Evolutionary conservation across 2,329 filamentous ascomycete species (phyloP).

Genomic region (Hymenoscyphus salicellus): DNA sequence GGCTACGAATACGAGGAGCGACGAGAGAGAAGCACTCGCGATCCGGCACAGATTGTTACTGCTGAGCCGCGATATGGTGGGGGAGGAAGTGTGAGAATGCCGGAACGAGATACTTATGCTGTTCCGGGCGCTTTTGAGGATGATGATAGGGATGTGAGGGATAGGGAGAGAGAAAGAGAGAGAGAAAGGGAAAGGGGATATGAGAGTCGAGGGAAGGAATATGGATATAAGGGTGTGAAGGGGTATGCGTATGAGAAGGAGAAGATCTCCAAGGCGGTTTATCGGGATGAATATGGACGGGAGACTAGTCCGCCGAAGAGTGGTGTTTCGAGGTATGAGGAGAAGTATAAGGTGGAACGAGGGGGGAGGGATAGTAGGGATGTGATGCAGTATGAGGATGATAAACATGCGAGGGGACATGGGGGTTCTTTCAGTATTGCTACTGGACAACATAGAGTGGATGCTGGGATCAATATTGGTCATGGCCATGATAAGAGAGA

Average conservation of each 20-base stretch:
- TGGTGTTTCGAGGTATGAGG: conserved; percentile 5
- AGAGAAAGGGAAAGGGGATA: conserved; percentile 22
- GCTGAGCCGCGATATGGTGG: conserved; percentile 18
- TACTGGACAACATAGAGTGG: conserved; percentile 26
- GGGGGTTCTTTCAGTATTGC: conserved; percentile 31
- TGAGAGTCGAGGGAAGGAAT: conserved; percentile 20
- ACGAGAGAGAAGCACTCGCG: conserved; percentile 7
- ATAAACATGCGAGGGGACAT: conserved; percentile 22
- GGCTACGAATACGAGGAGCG: conserved; percentile 19
- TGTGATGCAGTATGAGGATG: conserved; percentile 23
- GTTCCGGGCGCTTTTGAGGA: conserved; percentile 26
- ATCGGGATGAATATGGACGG: conserved; percentile 19
- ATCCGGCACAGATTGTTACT: conserved; percentile 14
- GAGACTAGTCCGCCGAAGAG: conserved; percentile 10
- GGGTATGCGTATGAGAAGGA: conserved; percentile 6
- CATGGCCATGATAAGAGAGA: conserved; percentile 25
- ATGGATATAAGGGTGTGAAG: conserved; percentile 11
- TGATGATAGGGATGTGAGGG: conserved; percentile 19
- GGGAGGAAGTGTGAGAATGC: neutral
- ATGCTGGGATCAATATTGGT: conserved; percentile 25
- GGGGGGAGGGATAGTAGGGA: conserved; percentile 22
- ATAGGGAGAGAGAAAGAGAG: conserved; percentile 17
- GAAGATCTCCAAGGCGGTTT: neutral
- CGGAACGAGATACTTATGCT: conserved; percentile 14
- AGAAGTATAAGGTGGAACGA: neutral